Evolutionary conservation across 495 filamentous ascomycete species (phyloP), one percentile per base, ranked within the genome.

Genomic region (Xylaria acuta): DNA sequence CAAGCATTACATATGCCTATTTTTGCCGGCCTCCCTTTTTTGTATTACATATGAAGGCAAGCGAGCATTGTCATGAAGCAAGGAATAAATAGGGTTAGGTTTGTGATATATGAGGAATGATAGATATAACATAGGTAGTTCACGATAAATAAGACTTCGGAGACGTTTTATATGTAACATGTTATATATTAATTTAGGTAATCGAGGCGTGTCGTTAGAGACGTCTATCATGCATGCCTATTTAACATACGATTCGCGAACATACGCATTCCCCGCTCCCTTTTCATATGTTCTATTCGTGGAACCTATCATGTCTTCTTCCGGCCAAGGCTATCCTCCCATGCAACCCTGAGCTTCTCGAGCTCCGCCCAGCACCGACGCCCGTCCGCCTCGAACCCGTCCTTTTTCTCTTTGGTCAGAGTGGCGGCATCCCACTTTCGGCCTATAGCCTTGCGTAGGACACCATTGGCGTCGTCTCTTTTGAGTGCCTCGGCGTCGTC

Each of bases 331-430:
- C 82, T 87, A 27, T 63, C 79, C 79, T 97, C 94, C 96, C 96
- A 99, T 76, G 88, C 83, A 66, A 80, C 77, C 77, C 96, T 86
- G 85, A 98, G 79, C 80, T 84, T 86, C 84, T 99, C 96, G 89
- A 99, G 94, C 83, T 92, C 83, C 78, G 75, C 85, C 96, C 96
- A 99, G 75, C 88, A 91, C 75, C 84, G 80, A 62, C 88, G 87
- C 3, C 94, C 95, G 51, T 92, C 75, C 69, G 87, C 86, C 82
- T 97, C 93, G 80, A 97, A 97, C 72, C 87, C 82, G 66, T 86
- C 88, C 71, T 85, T 89, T 51, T 83, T 84, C 80, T 95, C 93
- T 67, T 79, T 75, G 3, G 90, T 94, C 54, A 91, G 71, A 74
- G 91, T 87, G 43, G 77, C 77, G 14, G 86, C 86, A 8, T 86